Evolutionary conservation across 2,329 filamentous ascomycete species (phyloP).

Genomic region (Fusarium algeriense): DNA sequence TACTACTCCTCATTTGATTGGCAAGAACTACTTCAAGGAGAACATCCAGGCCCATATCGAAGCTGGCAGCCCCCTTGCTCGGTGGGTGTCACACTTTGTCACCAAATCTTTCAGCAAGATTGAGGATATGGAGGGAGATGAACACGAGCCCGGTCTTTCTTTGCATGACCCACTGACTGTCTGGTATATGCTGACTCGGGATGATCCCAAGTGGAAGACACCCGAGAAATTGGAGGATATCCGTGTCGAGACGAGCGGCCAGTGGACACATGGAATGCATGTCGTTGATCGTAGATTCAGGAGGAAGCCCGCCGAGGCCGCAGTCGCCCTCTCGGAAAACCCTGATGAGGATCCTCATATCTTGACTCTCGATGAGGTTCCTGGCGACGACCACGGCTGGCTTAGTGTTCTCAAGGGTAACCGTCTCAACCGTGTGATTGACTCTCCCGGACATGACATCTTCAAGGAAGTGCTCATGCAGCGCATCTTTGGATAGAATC

Average conservation of each 20-base stretch:
- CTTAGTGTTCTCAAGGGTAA: conserved; percentile 80
- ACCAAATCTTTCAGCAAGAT: conserved; percentile 78
- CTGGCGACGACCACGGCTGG: conserved; percentile 83
- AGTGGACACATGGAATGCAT: conserved; percentile 96
- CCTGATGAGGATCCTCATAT: conserved; percentile 56
- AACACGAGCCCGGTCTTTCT: conserved; percentile 69
- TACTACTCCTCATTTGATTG: conserved; percentile 77
- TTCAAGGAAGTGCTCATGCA: conserved; percentile 77
- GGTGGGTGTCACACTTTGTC: conserved; percentile 80
- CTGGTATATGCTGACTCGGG: conserved; percentile 79
- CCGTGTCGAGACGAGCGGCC: conserved; percentile 87
- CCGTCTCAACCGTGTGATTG: conserved; percentile 79
- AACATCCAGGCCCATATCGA: conserved; percentile 67
- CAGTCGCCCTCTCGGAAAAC: conserved; percentile 56
- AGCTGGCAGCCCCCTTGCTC: conserved; percentile 77
- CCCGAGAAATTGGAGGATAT: conserved; percentile 79
- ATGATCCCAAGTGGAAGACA: conserved; percentile 69
- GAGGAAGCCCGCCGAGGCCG: conserved; percentile 62
- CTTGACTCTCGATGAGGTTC: conserved; percentile 62
- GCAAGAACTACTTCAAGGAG: conserved; percentile 68
- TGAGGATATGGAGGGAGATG: conserved; percentile 70
- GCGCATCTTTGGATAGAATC: conserved; percentile 67
- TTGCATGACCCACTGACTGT: conserved; percentile 84
- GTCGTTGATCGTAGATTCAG: conserved; percentile 79
- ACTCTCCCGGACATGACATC: conserved; percentile 73